Evolutionary conservation across 73 alveolate genomes (phyloP), one percentile per base, ranked within the genome.

Genomic region (Tetrahymena elliotti): DNA sequence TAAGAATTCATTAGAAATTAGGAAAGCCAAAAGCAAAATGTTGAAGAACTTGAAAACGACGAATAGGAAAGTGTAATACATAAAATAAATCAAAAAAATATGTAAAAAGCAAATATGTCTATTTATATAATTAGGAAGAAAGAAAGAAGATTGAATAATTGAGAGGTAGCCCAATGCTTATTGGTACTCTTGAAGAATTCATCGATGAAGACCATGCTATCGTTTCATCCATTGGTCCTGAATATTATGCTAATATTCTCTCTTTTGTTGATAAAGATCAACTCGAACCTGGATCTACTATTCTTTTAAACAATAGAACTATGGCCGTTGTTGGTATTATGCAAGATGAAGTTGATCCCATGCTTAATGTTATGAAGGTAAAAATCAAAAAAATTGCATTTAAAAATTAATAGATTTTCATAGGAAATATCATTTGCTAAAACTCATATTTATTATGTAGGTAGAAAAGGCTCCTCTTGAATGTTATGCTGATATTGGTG

Each of bases 401-500:
- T 35, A 83, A 83, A n/a, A n/a, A 2, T 12, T 5, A 2, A 9
- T 15, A 83, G 18, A 3, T 12, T 34, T 35, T 35, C 3, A 6
- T 33, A 13, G 31, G 47, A 35, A 83, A 83, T n/a, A n/a, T 6
- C 2, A 35, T 83, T 83, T 16, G 20, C 1, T 36, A n/a, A 83
- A 35, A 10, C 11, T n/a, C 15, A 5, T 33, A 27, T 38, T 15
- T 8, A 18, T 47, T 47, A 47, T 47, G 13, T 13, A 47, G 93
- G 24, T 53, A 83, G 98, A 96, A 8, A 98, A 99, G 97, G 99
- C 99, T 18, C 99, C 99, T 20, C 98, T 99, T 18, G 99, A 99
- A 93, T 95, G 99, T 15, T 99, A 99, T 96, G 99, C 99, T 24
- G 99, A 99, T 94, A 99, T 99, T 39, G 99, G 99, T 35, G 99